Evolutionary conservation across 371 early-diverging fungal species (phyloP), one percentile per base, ranked within the genome.

Genomic region (Synchytrium microbalum): DNA sequence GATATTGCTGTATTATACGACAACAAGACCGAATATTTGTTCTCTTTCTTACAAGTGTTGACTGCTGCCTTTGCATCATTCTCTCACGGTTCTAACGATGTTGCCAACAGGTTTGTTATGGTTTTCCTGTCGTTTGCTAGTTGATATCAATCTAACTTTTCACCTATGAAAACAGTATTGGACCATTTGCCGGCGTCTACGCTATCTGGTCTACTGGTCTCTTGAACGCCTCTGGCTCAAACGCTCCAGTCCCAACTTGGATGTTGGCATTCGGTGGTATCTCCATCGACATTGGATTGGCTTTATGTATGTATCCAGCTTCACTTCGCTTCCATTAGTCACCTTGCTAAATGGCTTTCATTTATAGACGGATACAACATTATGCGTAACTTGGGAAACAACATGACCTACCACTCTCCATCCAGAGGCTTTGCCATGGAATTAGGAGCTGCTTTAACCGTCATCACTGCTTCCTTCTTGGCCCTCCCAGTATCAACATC

Each of bases 71-170:
- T 90, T 60, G 85, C 91, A 23, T 92, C 92, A 54, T 92, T 93
- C 75, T 85, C 90, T 56, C 93, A 93, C 76, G 93, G 93, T 59
- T 86, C 90, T 54, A 93, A 93, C 71, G 93, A 93, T 72, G 90
- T 93, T 10, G 85, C 92, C 62, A n/a, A n/a, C n/a, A n/a, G n/a
- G n/a, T n/a, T n/a, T n/a, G n/a, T n/a, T n/a, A n/a, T n/a, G n/a
- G n/a, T n/a, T n/a, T n/a, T n/a, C n/a, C n/a, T n/a, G n/a, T n/a
- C n/a, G n/a, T n/a, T n/a, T n/a, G n/a, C n/a, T n/a, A n/a, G n/a
- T n/a, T n/a, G n/a, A n/a, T n/a, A n/a, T n/a, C 29, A 46, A 31
- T 23, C n/a, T n/a, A n/a, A n/a, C n/a, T n/a, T n/a, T n/a, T n/a
- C n/a, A n/a, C n/a, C n/a, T n/a, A n/a, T n/a, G n/a, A n/a, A n/a